Evolutionary conservation across 2,329 filamentous ascomycete species (phyloP).

Genomic region (Diaporthe vexans): DNA sequence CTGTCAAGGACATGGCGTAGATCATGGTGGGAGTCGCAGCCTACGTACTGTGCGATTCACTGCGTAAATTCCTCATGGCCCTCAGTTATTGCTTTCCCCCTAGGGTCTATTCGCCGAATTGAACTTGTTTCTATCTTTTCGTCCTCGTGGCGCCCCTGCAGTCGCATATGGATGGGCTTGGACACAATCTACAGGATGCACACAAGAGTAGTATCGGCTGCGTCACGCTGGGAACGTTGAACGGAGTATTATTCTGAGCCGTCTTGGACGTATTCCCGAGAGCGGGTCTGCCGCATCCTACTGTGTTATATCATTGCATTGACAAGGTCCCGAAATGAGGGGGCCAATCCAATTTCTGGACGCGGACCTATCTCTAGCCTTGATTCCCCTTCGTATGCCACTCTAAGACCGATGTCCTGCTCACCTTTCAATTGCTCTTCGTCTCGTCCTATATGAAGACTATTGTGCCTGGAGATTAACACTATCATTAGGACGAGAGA

Average conservation of each 20-base stretch:
- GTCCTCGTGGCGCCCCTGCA: background rate
- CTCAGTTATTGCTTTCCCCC: background rate
- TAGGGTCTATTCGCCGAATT: background rate
- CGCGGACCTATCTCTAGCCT: background rate
- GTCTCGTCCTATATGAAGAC: background rate
- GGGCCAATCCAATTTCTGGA: too few relatives aligned
- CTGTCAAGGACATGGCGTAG: slow-evolving; percentile 9
- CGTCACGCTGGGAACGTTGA: background rate
- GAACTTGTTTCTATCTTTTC: background rate
- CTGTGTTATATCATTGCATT: background rate
- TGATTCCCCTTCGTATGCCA: too few relatives aligned
- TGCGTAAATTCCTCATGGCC: background rate
- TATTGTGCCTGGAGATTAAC: background rate
- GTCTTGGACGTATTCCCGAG: background rate
- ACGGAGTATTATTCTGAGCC: background rate
- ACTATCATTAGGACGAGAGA: background rate
- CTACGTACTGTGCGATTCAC: background rate
- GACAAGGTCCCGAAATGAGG: background rate
- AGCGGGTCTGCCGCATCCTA: background rate
- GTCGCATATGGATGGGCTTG: background rate
- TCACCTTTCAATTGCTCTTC: background rate
- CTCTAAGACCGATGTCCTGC: background rate
- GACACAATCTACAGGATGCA: background rate
- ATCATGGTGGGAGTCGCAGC: background rate
- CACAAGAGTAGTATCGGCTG: background rate